phyloP scores from a whole-genome alignment of 805 yeast genomes.

The Wickerhamomyces alni region DNA sequence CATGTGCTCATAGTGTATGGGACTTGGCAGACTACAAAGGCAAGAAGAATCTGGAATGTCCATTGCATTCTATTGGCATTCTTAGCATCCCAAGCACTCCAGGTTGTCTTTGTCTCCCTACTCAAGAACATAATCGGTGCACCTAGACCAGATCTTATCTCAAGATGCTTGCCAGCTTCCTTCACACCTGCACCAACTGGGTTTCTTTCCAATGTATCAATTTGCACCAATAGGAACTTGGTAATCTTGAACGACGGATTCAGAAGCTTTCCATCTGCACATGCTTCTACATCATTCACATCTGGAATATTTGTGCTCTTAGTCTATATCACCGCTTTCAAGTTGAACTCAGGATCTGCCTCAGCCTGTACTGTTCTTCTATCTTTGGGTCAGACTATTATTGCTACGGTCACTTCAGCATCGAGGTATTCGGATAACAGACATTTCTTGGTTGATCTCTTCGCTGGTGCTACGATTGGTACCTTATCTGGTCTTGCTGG shows the following conservation, averaged over 20 bases:
- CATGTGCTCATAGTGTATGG: slow-evolving; percentile 20
- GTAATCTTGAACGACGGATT: slow-evolving; percentile 41
- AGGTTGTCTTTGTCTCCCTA: slow-evolving; percentile 33
- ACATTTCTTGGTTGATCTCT: slow-evolving; percentile 35
- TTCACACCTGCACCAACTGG: slow-evolving; percentile 28
- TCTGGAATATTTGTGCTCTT: slow-evolving; percentile 34
- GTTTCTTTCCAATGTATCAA: slow-evolving; percentile 37
- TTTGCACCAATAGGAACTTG: slow-evolving; percentile 36
- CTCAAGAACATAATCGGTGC: slow-evolving; percentile 44
- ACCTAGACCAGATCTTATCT: slow-evolving; percentile 48
- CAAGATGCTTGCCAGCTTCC: slow-evolving; percentile 39
- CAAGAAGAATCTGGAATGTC: slow-evolving; percentile 35
- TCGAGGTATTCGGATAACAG: slow-evolving; percentile 44
- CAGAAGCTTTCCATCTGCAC: slow-evolving; percentile 56
- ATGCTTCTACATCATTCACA: slow-evolving; percentile 45
- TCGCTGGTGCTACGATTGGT: slow-evolving; percentile 36
- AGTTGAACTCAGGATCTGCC: slow-evolving; percentile 28
- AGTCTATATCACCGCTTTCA: slow-evolving; percentile 27
- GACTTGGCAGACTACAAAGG: slow-evolving; percentile 12
- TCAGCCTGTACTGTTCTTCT: slow-evolving; percentile 26
- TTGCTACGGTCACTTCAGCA: slow-evolving; percentile 30
- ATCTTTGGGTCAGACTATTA: slow-evolving; percentile 29
- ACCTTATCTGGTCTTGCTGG: slow-evolving; percentile 25
- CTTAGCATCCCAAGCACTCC: slow-evolving; percentile 32
- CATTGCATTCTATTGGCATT: slow-evolving; percentile 31